Evolutionary conservation across 2,329 filamentous ascomycete species (phyloP), one percentile per base, ranked within the genome.

Genomic region (Xylariaceae sp.): DNA sequence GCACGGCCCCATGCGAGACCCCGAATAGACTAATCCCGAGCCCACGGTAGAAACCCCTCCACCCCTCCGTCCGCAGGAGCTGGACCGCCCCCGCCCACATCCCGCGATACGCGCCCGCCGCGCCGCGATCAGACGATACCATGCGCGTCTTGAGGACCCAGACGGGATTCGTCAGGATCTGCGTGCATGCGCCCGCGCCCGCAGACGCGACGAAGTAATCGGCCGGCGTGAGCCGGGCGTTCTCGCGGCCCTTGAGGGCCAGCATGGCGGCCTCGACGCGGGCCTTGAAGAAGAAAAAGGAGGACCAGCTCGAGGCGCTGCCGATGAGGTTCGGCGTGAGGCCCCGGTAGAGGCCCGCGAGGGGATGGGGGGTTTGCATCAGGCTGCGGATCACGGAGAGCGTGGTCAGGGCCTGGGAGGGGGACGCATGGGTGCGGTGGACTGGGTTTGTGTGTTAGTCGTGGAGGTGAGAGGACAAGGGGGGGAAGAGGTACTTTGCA

Each of bases 91-190:
- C 94, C 53, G 86, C 81, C 65, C 80, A 76, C 79, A 97, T 90
- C 65, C 84, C 88, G 13, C 84, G 81, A 74, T 99, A 99, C 1
- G 93, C 94, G 11, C 91, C 91, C 1, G 81, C 83, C 4, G 85
- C 81, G 57, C 83, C 80, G 53, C 84, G 83, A 66, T 94, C 90
- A 3, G 90, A 92, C 35, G 92, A 91, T 23, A 97, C 80, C 92
- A 99, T 97, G 64, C 94, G 88, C 7, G 93, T 97, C 79, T 97
- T 97, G 73, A 99, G 86, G 2, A 99, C 94, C 94, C 94, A 99
- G 68, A 99, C 87, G 2, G 94, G 94, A 72, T 97, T 97, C 35
- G 94, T 97, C 65, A 93, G 80, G 35, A 90, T 76, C 49, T 92
- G 88, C 1, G 92, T 96, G 47, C 90, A 74, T 15, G 88, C 79